Conservation (phyloP, 2,329 filamentous ascomycete genomes). For the Pseudogymnoascus verrucosus region DNA sequence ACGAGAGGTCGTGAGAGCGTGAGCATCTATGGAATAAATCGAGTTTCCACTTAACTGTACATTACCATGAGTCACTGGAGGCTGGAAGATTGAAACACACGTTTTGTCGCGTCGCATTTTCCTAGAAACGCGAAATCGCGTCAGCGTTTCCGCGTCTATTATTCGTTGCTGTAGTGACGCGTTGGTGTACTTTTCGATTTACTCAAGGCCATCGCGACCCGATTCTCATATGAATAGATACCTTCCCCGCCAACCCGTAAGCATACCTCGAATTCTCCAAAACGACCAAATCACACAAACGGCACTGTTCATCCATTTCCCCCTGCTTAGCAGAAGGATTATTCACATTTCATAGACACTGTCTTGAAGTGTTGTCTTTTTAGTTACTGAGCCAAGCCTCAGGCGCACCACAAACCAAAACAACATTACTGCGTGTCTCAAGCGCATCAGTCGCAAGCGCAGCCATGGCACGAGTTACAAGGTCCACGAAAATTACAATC, state of each 20-base stretch:
- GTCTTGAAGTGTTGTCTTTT: neutral
- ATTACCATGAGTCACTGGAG: neutral
- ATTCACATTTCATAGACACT: neutral
- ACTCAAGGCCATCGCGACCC: neutral
- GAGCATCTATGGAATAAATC: neutral
- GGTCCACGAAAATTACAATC: constrained; percentile 24
- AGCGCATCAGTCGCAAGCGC: constrained; percentile 3
- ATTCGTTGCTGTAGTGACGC: constrained; percentile 7
- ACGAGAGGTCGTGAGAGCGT: neutral
- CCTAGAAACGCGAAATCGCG: constrained; percentile 1
- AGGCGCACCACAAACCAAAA: neutral
- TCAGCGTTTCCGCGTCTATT: constrained; percentile 1
- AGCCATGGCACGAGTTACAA: constrained; percentile 27
- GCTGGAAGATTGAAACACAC: neutral
- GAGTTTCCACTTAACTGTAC: constrained; percentile 1
- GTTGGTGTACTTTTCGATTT: neutral
- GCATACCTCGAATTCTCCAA: neutral
- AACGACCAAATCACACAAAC: neutral
- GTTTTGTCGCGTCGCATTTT: constrained; percentile 2
- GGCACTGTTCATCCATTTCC: neutral
- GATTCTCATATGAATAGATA: constrained; percentile 6
- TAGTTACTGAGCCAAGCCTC: neutral
- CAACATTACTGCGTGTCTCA: neutral
- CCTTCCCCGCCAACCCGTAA: neutral
- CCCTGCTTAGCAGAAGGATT: neutral